Evolutionary conservation across 768 basidiomycete species (phyloP).

Genomic region (Agrocybe praecox): DNA sequence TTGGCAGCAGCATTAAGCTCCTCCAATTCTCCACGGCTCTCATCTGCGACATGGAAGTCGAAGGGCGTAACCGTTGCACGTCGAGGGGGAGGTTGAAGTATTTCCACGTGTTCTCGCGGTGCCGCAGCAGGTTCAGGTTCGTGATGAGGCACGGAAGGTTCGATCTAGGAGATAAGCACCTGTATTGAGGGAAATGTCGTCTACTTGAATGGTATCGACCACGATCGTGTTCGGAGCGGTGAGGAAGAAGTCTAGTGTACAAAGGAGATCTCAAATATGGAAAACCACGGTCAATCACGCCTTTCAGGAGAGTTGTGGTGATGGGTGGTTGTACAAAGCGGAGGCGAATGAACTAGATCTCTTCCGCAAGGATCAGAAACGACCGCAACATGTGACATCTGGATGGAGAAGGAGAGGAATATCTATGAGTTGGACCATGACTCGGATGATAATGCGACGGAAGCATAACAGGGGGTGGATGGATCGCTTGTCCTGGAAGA

Average conservation of each 20-base stretch:
- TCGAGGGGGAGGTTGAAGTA: slow-evolving; percentile 23
- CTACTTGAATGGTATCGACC: slow-evolving; percentile 5
- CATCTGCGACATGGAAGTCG: slow-evolving; percentile 41
- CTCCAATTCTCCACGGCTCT: slow-evolving; percentile 54
- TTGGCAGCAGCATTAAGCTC: slow-evolving; percentile 59
- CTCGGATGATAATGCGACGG: background rate
- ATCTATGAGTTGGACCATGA: slow-evolving; percentile 12
- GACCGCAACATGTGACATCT: slow-evolving; percentile 13
- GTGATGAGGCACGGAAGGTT: background rate
- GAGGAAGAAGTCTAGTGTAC: too few relatives aligned
- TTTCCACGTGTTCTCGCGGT: background rate
- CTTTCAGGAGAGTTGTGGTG: slow-evolving; percentile 3
- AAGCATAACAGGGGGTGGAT: background rate
- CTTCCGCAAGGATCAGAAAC: slow-evolving; percentile 12
- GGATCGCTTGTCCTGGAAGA: slow-evolving; percentile 12
- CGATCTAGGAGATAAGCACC: slow-evolving; percentile 1
- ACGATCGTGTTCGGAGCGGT: too few relatives aligned
- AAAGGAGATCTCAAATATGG: slow-evolving; percentile 6
- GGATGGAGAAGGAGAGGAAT: slow-evolving; percentile 20
- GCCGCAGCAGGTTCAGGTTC: background rate
- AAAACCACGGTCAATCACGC: slow-evolving; percentile 3
- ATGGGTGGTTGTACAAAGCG: background rate
- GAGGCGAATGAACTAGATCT: slow-evolving; percentile 7
- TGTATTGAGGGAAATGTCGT: background rate
- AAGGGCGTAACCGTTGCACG: slow-evolving; percentile 38